Conservation (phyloP, 768 basidiomycete species). For the Rhodotorula diobovata region DNA sequence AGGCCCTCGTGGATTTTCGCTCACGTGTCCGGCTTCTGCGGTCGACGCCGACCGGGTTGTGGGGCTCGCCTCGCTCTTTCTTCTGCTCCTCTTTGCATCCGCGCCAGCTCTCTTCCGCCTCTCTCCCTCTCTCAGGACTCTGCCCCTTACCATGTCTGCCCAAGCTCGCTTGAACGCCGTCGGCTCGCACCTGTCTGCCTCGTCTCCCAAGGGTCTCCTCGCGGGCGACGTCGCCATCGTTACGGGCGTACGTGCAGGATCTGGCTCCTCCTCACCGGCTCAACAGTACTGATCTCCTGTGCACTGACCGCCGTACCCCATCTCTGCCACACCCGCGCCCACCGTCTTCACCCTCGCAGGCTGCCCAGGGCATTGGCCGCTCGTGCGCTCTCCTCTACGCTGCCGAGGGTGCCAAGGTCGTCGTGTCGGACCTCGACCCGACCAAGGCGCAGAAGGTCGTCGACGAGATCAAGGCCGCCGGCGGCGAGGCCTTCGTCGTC, state of each 20-base stretch:
- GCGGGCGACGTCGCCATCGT: conserved; percentile 77
- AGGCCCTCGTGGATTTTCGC: too few species aligned
- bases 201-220: conserved; percentile 49
- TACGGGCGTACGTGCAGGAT: conserved; percentile 62
- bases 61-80: background rate
- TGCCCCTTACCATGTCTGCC: background rate
- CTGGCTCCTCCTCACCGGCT: too few species aligned
- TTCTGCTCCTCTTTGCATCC: background rate
- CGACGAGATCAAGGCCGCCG: conserved; percentile 65
- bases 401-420: conserved; percentile 78
- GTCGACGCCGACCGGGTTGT: too few species aligned
- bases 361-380: conserved; percentile 67
- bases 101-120: background rate
- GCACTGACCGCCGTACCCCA: too few species aligned
- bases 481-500: conserved; percentile 69
- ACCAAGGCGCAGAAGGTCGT: conserved; percentile 62
- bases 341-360: conserved; percentile 1
- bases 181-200: conserved; percentile 5
- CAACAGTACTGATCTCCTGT: too few species aligned
- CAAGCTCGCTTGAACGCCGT: conserved; percentile 15
- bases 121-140: conserved; percentile 1
- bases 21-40: too few species aligned
- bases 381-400: conserved; percentile 71
- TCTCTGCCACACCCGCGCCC: background rate
- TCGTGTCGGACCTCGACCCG: conserved; percentile 77